Evolutionary conservation across 1,139 yeast genomes (phyloP), one percentile per base, ranked within the genome.

Genomic region (Yamadazyma friedrichii): DNA sequence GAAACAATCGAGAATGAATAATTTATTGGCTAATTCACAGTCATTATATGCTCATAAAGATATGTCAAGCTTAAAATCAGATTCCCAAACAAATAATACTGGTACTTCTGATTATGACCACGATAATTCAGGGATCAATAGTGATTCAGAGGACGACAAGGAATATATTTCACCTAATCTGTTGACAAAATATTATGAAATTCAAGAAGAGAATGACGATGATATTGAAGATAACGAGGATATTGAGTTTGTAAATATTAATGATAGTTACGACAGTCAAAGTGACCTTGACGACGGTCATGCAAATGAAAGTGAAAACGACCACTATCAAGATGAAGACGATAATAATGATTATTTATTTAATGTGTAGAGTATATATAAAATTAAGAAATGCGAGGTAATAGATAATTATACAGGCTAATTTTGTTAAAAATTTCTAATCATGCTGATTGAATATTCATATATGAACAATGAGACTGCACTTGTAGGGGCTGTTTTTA

Each of bases 401-500:
- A 20, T 6, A 6, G 8, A 20, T 20, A 20, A 20, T 20, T 20
- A 20, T 20, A 20, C 5, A 5, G 8, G 8, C 24, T 20, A n/a
- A 26, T 10, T 6, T 4, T 32, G 15, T 35, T 29, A 29, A 9
- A 11, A n/a, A 5, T 13, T 6, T 31, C 35, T 36, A 9, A 48
- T 38, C 20, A 37, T 10, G 30, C 42, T 44, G 15, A 50, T 40
- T 2, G 64, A 44, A 42, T 64, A 64, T 54, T 88, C 95, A 58
- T 84, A 88, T 15, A 80, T 69, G 69, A 82, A 84, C 41, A 88
- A 67, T n/a, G 91, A 80, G 4, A 87, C 65, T 0, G 91, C 93
- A 33, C 89, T 84, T 0, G 94, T 80, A 0, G 96, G 96, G 0
- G 93, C 93, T 15, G 87, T 80, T 56, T 88, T 88, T 39, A 85